Evolutionary conservation across 208 protist species (phyloP), one percentile per base, ranked within the genome.

Genomic region (Leishmania tarentolae): DNA sequence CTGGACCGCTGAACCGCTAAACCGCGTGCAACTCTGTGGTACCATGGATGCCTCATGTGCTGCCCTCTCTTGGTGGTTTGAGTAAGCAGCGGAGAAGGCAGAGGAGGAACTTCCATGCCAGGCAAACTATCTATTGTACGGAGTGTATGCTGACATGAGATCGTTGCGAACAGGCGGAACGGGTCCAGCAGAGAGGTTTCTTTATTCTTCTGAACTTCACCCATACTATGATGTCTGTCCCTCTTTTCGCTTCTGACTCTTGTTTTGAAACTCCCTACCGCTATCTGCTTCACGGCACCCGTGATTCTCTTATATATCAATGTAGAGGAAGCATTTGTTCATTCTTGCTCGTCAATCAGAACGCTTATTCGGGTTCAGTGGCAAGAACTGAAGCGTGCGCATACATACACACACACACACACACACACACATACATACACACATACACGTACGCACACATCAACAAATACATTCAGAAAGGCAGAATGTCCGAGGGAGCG

Each of bases 401-500:
- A 11, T 9, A 42, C 31, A 66, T 50, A 57, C 72, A 81, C 56
- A 3, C 0, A 7, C 57, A 35, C 3, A 52, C 44, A 24, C 28
- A 4, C 46, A 52, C 7, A 76, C 8, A 37, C 47, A 52, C n/a
- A 46, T 7, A 75, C 6, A 57, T n/a, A n/a, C n/a, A n/a, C n/a
- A n/a, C n/a, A n/a, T n/a, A n/a, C n/a, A n/a, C n/a, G 5, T 31
- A 13, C 35, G 19, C n/a, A 65, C 50, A 56, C 71, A 81, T 44
- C 21, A 8, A 3, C 59, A 35, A 8, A 53, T 35, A 17, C n/a
- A 2, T 57, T 44, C 9, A 81, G 21, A 37, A 47, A 37, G 50
- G 35, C 56, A 0, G 70, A 17, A 94, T 94, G 88, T 83, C 82
- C n/a, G 84, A 87, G 75, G 87, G 87, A 65, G 88, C 83, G 31